Base-by-base conservation (phyloP, 257 asterid genomes). In the Solanum clarkiae region DNA sequence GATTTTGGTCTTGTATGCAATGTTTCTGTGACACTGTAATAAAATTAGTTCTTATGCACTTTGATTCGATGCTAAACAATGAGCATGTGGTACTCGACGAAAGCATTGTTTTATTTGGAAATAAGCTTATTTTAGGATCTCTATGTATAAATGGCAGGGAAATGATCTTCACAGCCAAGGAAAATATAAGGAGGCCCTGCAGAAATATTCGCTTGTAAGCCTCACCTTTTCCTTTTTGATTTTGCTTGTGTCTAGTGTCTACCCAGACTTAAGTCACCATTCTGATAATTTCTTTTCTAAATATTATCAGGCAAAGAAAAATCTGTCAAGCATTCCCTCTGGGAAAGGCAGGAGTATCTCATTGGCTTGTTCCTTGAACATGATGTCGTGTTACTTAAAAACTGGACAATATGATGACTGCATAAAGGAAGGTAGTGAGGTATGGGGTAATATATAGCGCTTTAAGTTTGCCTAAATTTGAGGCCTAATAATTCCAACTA, bases 371-470 rank as follows among this genome's bases (percentile, higher is more conserved):
- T 95, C 99, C 72, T 96, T 95, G 88, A 97, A 97, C 87, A 88
- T 93, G 94, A 97, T 95, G 99, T 97, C 99, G 18, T 97, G 98
- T 90, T 95, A 90, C 93, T 89, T 95, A 90, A 95, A 93, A 91
- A 95, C 97, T 81, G 86, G 90, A 66, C 96, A 93, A 86, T 93
- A 90, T 75, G 93, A 94, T 8, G 94, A 97, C 88, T 97, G 98
- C 87, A 80, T 97, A 71, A 54, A 40, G 80, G 99, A 97, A 91
- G 99, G 98, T 85, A 89, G 97, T 22, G 99, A 97, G 99, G 99
- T 95, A 91, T 90, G 92, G 81, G 10, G 20, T 22, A 70, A 47
- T 22, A 49, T 45, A 53, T 53, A 79, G 82, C 53, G 26, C 82
- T 51, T 24, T 16, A 77, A 15, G 82, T 26, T 77, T 77, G 45